Conservation (phyloP, 139 green algal species). For the Microglena sp. region DNA sequence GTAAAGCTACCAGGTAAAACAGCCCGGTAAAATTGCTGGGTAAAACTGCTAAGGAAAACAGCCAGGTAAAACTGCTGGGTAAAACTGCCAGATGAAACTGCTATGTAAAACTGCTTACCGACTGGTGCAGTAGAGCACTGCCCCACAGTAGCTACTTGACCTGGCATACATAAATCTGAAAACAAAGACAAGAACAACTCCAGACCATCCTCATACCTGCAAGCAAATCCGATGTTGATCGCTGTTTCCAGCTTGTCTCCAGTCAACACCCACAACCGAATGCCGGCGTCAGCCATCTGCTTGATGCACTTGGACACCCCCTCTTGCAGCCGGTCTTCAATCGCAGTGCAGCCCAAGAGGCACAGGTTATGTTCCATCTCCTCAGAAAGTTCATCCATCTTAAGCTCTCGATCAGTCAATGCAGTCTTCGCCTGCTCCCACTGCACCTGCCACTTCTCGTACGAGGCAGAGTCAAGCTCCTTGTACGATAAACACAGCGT, state of each 20-base stretch:
- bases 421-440: constrained; percentile 26
- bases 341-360: constrained; percentile 90
- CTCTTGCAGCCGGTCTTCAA: constrained; percentile 98
- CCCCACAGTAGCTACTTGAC: too few relatives aligned
- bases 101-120: too few relatives aligned
- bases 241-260: constrained; percentile 80
- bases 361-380: constrained; percentile 69
- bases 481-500: constrained; percentile 70
- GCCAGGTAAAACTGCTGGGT: too few relatives aligned
- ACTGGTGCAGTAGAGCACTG: too few relatives aligned
- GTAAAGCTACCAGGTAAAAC: too few relatives aligned
- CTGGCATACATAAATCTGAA: too few relatives aligned
- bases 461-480: constrained; percentile 34
- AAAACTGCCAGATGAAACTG: too few relatives aligned
- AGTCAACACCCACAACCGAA: constrained; percentile 90
- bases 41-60: too few relatives aligned
- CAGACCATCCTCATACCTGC: too few relatives aligned
- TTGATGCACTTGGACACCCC: constrained; percentile 88
- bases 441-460: constrained; percentile 25
- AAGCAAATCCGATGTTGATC: constrained; percentile 85
- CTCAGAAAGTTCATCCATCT: constrained; percentile 38
- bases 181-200: too few relatives aligned
- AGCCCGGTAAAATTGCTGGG: too few relatives aligned
- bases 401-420: constrained; percentile 34
- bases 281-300: constrained; percentile 70